Conservation (phyloP, 23 red algal genomes). For the Cyanidium caldarium region DNA sequence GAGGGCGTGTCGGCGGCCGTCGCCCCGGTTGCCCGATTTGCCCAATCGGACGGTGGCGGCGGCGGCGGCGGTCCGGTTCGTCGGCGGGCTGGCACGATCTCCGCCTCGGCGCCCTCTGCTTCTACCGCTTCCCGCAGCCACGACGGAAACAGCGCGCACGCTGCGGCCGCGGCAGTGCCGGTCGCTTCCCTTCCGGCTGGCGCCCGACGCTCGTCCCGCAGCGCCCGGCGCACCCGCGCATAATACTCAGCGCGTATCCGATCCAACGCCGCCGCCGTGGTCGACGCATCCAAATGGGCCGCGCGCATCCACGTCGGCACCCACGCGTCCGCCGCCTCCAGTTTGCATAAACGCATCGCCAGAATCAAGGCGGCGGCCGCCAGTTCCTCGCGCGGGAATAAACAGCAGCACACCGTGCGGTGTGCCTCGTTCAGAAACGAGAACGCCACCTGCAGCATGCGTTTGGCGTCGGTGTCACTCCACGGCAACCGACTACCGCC, state of each 20-base stretch:
- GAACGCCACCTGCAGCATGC: background rate
- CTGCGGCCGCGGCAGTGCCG: no score
- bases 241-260: slow-evolving; percentile 1
- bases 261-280: background rate
- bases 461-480: background rate
- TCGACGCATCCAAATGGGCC: background rate
- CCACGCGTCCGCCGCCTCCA: background rate
- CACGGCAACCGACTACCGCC: background rate
- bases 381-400: background rate
- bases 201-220: no score
- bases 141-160: no score
- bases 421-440: slow-evolving; percentile 8
- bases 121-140: no score
- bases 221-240: background rate
- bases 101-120: no score
- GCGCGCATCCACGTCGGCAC: background rate
- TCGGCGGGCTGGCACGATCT: no score
- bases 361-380: background rate
- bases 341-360: background rate
- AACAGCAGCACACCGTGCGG: background rate
- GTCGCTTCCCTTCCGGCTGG: no score
- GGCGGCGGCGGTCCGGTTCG: no score
- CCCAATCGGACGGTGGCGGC: no score
- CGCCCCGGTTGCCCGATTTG: no score
- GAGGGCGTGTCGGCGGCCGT: no score